These are phyloP conservation scores for Chaetomium globosum DNA, from an alignment of 2,329 filamentous ascomycete species.

Conservation along the genomic window DNA sequence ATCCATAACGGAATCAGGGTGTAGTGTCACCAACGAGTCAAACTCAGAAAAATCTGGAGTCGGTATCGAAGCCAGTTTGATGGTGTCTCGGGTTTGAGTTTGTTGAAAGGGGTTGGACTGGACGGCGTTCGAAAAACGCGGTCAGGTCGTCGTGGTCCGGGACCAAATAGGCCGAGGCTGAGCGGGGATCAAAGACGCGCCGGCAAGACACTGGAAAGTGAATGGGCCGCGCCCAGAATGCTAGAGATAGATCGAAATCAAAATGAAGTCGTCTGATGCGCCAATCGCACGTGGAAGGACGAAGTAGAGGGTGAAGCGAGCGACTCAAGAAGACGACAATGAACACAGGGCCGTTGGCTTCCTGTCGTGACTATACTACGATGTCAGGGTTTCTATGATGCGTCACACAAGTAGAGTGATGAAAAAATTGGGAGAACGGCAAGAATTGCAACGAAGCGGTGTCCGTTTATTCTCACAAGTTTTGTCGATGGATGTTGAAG, in stretches of 20 bases:
- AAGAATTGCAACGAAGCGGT: not conserved
- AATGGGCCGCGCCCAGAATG: not conserved
- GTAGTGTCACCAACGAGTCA: slow-evolving; percentile 30
- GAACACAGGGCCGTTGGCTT: not conserved
- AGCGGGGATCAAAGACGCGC: not conserved
- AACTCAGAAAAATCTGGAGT: slow-evolving; percentile 31
- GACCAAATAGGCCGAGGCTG: not conserved
- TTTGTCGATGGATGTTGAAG: not conserved
- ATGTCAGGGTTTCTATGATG: not conserved
- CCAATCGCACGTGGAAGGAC: not conserved
- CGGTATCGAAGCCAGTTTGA: slow-evolving; percentile 39
- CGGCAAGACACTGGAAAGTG: not conserved
- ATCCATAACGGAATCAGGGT: slow-evolving; percentile 36
- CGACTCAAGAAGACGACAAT: slow-evolving; percentile 18
- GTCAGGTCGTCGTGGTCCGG: not conserved
- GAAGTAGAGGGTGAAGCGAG: slow-evolving; percentile 18
- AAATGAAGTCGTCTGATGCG: not conserved
- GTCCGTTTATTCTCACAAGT: not conserved
- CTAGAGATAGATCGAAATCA: not conserved
- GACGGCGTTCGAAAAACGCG: slow-evolving; percentile 7
- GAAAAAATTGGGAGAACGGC: not conserved
- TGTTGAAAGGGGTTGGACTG: not conserved
- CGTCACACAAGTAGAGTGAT: not conserved
- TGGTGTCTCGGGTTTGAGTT: slow-evolving; percentile 19
- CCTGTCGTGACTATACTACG: not conserved